A percentile compares a stretch with the other conserved stretches of the same genome.
These are phyloP conservation scores for Elsinoe batatas DNA, from an alignment of 2,329 filamentous ascomycete species.

Conservation along the genomic window DNA sequence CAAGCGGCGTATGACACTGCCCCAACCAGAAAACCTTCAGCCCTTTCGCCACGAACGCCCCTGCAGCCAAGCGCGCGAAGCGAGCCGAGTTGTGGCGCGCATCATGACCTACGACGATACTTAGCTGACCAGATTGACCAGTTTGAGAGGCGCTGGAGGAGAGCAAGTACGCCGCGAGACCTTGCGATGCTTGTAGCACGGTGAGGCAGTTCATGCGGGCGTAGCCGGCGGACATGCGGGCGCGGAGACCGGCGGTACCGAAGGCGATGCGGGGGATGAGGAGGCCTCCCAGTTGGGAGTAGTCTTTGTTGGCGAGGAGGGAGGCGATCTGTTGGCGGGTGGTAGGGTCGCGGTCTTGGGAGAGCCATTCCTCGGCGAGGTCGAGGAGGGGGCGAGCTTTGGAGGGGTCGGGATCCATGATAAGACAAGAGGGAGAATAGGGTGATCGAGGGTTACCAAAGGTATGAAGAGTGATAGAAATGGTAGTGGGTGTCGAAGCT, in stretches of 20 bases:
- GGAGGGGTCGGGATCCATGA: background rate
- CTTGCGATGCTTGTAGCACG: conserved; percentile 48
- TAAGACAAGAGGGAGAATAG: background rate
- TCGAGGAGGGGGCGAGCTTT: conserved; percentile 23
- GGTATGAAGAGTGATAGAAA: too few species aligned
- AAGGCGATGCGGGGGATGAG: conserved; percentile 50
- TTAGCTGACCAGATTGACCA: conserved; percentile 29
- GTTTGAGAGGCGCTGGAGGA: conserved; percentile 26
- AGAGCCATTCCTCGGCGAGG: conserved; percentile 48
- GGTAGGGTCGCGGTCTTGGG: conserved; percentile 44
- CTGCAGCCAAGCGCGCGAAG: conserved; percentile 51
- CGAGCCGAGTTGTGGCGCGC: conserved; percentile 52
- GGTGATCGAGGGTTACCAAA: background rate
- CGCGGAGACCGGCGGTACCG: conserved; percentile 52
- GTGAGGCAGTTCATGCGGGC: conserved; percentile 34
- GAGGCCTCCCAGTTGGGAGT: conserved; percentile 43
- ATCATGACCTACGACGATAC: conserved; percentile 53
- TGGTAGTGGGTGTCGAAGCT: background rate
- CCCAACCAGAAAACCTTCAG: conserved; percentile 52
- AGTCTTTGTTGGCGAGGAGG: conserved; percentile 35
- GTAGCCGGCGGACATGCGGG: conserved; percentile 57
- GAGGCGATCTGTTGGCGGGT: conserved; percentile 47
- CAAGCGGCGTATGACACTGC: conserved; percentile 50
- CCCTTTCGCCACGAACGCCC: conserved; percentile 48
- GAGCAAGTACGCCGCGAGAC: conserved; percentile 51